Conservation (phyloP, 768 basidiomycete species). For the Serendipita sp. region DNA sequence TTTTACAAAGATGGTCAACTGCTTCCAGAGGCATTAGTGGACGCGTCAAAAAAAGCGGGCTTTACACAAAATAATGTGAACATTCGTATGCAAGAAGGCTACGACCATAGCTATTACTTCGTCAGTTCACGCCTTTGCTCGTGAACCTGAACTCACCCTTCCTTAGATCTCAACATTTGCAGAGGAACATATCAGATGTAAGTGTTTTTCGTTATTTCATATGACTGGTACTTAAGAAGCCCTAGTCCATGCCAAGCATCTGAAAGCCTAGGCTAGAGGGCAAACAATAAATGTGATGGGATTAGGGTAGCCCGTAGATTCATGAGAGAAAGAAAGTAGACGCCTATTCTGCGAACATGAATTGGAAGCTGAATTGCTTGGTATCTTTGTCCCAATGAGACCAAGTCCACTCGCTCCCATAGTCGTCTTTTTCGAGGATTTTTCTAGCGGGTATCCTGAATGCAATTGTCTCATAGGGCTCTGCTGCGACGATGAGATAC, state of each 20-base stretch:
- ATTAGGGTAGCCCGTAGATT: not conserved
- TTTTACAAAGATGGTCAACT: slow-evolving; percentile 80
- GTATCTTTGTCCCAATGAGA: slow-evolving; percentile 97
- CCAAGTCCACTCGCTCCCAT: slow-evolving; percentile 89
- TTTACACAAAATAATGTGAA: slow-evolving; percentile 59
- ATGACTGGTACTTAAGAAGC: not conserved
- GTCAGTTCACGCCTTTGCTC: slow-evolving; percentile 23
- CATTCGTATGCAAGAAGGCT: slow-evolving; percentile 65
- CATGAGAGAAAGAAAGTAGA: not conserved
- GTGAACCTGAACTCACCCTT: not conserved
- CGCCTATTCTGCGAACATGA: slow-evolving; percentile 45
- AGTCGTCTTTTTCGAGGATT: slow-evolving; percentile 75
- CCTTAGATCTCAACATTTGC: slow-evolving; percentile 76
- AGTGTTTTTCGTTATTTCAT: slow-evolving; percentile 19
- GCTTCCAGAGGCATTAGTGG: slow-evolving; percentile 74
- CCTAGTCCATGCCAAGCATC: slow-evolving; percentile 71
- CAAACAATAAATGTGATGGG: slow-evolving; percentile 16
- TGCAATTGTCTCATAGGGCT: slow-evolving; percentile 98
- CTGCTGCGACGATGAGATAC: slow-evolving; percentile 96
- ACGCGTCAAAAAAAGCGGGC: slow-evolving; percentile 57
- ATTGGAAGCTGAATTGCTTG: slow-evolving; percentile 95
- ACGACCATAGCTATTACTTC: slow-evolving; percentile 85
- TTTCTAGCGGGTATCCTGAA: slow-evolving; percentile 96
- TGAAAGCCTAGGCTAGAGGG: slow-evolving; percentile 34
- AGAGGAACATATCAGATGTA: slow-evolving; percentile 78